Percentiles rank a stretch among this genome's conserved stretches.
phyloP scores from a whole-genome alignment of 2,329 filamentous ascomycete species.

The Elsinoe perseae region DNA sequence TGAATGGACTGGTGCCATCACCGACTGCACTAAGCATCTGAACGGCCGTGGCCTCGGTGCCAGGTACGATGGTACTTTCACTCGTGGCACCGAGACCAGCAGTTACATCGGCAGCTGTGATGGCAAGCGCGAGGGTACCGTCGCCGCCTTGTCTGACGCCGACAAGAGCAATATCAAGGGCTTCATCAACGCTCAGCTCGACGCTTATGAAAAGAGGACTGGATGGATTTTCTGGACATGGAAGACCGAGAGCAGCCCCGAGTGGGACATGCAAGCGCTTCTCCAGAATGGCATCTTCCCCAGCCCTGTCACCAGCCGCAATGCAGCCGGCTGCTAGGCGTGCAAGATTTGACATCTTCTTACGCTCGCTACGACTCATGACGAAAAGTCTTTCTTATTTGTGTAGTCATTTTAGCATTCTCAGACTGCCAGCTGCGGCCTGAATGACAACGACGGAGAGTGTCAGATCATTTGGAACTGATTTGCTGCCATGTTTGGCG shows the following conservation, averaged over 20 bases:
- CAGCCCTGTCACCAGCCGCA: slow-evolving; percentile 18
- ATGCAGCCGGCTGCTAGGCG: slow-evolving; percentile 2
- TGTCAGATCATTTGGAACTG: slow-evolving; percentile 2
- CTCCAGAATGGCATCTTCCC: slow-evolving; percentile 33
- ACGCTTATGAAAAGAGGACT: slow-evolving; percentile 40
- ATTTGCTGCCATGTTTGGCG: slow-evolving; percentile 10
- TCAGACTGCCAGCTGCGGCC: neutral
- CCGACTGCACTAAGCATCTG: slow-evolving; percentile 42
- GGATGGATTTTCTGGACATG: slow-evolving; percentile 47
- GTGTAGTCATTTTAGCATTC: neutral
- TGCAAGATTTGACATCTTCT: neutral
- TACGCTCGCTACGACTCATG: slow-evolving; percentile 13
- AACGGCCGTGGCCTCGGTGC: slow-evolving; percentile 42
- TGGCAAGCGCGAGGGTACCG: slow-evolving; percentile 39
- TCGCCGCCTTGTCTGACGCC: slow-evolving; percentile 33
- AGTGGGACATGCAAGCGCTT: slow-evolving; percentile 43
- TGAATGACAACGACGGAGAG: neutral
- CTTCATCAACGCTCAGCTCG: slow-evolving; percentile 42
- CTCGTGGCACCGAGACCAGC: slow-evolving; percentile 28
- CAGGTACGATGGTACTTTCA: slow-evolving; percentile 37
- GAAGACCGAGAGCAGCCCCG: slow-evolving; percentile 44
- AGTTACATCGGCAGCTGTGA: slow-evolving; percentile 37
- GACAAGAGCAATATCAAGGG: slow-evolving; percentile 38
- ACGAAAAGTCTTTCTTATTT: slow-evolving; percentile 5
- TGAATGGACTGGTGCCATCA: slow-evolving; percentile 42